Evolutionary conservation across 768 basidiomycete species (phyloP), one percentile per base, ranked within the genome.

Genomic region (Phaffia tasmanica): DNA sequence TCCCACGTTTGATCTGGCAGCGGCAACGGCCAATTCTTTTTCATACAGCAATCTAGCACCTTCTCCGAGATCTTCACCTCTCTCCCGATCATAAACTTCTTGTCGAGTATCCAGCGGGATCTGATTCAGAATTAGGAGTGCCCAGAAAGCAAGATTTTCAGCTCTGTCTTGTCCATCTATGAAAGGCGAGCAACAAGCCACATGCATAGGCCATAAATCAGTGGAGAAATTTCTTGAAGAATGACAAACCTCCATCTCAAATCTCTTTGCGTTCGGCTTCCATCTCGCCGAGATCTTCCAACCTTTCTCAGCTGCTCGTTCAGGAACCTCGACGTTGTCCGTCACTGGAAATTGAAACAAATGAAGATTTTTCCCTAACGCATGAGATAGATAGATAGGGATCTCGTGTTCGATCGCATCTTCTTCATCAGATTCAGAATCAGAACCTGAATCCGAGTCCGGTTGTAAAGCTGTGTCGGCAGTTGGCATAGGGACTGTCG

Each of bases 331-430:
- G 71, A 73, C 29, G 71, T 72, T n/a, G 73, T 68, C 66, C 25
- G 66, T 67, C 23, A 67, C 61, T 0, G 77, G 77, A 65, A 73
- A 77, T 69, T 77, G 76, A 65, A 75, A 76, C 6, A 77, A 69
- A 62, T 75, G 71, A 9, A 77, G 58, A 50, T 74, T 57, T 1
- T 72, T 72, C 8, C 64, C 62, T 2, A 76, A 70, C 6, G 69
- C 58, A 1, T 75, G 70, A 6, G 74, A 73, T 29, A 77, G 70
- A 70, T 75, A 77, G 48, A 77, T 73, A 6, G 77, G 77, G 23
- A 76, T 65, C 29, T 68, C 70, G 21, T 74, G 71, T 8, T 72
- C 49, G 9, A 74, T 65, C 35, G 74, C 71, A 62, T 75, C 74
- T 51, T 73, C 71, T 11, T 72, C 71, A 25, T 74, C 72, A 19